Evolutionary conservation across 768 basidiomycete genomes (phyloP), one percentile per base, ranked within the genome.

Genomic region (Trametopsis cervina): DNA sequence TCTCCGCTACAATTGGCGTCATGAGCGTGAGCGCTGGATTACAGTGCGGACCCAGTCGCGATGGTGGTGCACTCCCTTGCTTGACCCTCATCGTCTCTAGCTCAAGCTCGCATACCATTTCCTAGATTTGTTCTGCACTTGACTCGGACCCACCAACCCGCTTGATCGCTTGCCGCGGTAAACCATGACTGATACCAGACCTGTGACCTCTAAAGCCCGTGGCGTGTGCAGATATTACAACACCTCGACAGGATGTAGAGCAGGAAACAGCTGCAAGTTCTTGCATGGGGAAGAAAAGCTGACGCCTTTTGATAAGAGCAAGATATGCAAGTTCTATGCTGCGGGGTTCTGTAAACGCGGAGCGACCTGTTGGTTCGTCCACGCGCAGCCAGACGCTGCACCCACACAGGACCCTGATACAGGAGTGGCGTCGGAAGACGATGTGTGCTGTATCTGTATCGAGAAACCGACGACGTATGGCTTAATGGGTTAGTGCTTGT

Each of bases 311-410:
- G 88, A 90, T 67, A 71, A 79, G 63, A 66, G 72, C 26, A 89
- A 90, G 71, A 67, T 68, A 25, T 90, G 89, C 69, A 72, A 61
- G 47, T 86, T 73, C 66, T 88, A 76, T 49, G 74, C 73, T 4
- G 67, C 71, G 42, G 88, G 89, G 0, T 85, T 75, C 61, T 90
- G 89, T 59, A 78, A 73, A 53, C 70, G 76, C 25, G 87, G 84
- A 11, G 77, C 77, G 39, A 63, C 66, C 26, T 91, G 89, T 60
- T 89, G 88, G 89, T 91, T 89, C 64, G 61, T 68, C 25, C 88
- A 91, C 58, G 68, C 64, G 44, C 56, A 67, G 23, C 62, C 62
- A 9, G 20, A n/a, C 35, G 22, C 36, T 10, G n/a, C 39, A 18
- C 41, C 44, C 17, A n/a, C 9, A 15, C 29, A 33, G 29, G 9